These are phyloP conservation scores for Starmerella stigmatis DNA, from an alignment of 805 yeast genomes.

Conservation along the genomic window DNA sequence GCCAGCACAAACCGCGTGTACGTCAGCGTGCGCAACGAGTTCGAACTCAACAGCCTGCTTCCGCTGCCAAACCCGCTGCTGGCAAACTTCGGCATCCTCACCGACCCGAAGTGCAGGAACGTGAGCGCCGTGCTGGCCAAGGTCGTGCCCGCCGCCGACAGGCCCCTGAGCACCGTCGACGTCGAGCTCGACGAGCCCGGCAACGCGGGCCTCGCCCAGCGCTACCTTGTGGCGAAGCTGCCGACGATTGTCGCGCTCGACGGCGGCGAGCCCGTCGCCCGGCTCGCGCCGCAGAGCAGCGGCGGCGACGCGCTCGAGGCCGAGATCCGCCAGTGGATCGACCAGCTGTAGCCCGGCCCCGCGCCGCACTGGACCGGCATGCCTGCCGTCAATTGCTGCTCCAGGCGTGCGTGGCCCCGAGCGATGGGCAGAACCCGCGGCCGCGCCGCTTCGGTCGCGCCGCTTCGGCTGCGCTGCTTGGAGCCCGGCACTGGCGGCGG, in stretches of 20 bases:
- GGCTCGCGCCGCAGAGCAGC: conserved; percentile 26
- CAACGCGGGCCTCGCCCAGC: conserved; percentile 45
- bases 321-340: conserved; percentile 34
- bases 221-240: conserved; percentile 46
- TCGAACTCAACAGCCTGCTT: conserved; percentile 48
- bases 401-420: no score
- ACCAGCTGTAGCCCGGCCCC: conserved; percentile 23
- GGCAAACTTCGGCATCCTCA: conserved; percentile 59
- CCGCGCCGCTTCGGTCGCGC: no score
- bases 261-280: conserved; percentile 49
- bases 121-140: conserved; percentile 53
- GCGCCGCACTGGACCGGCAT: no score
- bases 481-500: no score
- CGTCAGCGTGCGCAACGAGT: conserved; percentile 44
- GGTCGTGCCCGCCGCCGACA: conserved; percentile 37
- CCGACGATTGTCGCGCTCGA: conserved; percentile 60
- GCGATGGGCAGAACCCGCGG: no score
- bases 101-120: conserved; percentile 51
- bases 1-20: conserved; percentile 35
- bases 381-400: no score
- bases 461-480: no score
- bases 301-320: conserved; percentile 27
- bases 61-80: conserved; percentile 49
- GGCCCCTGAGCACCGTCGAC: conserved; percentile 51
- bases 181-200: conserved; percentile 60